phyloP scores from a whole-genome alignment of 2,329 filamentous ascomycete genomes.

The Teratosphaeriaceae sp. region DNA sequence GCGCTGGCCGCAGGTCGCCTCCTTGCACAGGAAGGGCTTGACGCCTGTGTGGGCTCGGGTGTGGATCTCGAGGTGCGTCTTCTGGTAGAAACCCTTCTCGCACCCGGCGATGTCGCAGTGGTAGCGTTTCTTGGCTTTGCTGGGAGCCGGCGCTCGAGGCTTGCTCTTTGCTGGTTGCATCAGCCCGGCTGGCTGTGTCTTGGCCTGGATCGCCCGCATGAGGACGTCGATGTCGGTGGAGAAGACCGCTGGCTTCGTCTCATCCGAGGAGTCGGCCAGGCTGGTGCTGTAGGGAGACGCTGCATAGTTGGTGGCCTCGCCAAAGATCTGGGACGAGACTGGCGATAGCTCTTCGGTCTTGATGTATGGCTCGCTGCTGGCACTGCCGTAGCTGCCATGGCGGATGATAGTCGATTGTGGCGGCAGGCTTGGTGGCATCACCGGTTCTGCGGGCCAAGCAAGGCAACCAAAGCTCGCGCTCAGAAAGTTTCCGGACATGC shows the following conservation, averaged over 20 bases:
- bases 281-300: conserved; percentile 34
- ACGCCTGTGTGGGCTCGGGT: conserved; percentile 80
- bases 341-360: conserved; percentile 40
- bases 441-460: conserved; percentile 5
- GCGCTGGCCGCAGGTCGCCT: conserved; percentile 64
- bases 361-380: conserved; percentile 30
- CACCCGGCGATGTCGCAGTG: conserved; percentile 68
- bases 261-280: conserved; percentile 36
- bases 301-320: conserved; percentile 26
- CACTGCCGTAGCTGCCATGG: conserved; percentile 21
- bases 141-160: not conserved
- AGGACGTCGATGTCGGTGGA: conserved; percentile 79
- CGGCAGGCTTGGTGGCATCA: conserved; percentile 6
- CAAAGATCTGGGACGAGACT: conserved; percentile 34
- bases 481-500: not conserved
- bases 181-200: conserved; percentile 34
- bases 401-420: conserved; percentile 11
- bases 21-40: conserved; percentile 81
- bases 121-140: conserved; percentile 56
- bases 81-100: conserved; percentile 78
- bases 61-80: conserved; percentile 90
- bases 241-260: conserved; percentile 49
- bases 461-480: conserved; percentile 8
- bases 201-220: conserved; percentile 81
- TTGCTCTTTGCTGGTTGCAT: conserved; percentile 10